Conservation (phyloP, 441 rosid species). For the Gossypium davidsonii region DNA sequence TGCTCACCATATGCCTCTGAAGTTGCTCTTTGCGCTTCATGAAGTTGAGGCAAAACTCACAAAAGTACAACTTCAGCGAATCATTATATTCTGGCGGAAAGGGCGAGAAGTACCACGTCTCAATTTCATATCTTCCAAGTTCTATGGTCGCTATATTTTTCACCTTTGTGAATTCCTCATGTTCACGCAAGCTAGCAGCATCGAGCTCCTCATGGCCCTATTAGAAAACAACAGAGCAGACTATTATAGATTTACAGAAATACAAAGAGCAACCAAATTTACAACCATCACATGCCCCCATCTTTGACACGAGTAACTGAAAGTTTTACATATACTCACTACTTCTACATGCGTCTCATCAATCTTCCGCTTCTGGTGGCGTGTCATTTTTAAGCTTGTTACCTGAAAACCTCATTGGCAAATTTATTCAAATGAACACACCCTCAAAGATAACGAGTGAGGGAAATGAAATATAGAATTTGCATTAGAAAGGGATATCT, state of each 20-base stretch:
- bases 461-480: not conserved
- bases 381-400: conserved; percentile 96
- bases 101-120: conserved; percentile 99
- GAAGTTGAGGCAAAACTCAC: conserved; percentile 98
- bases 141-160: conserved; percentile 97
- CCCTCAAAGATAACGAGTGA: not conserved
- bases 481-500: not conserved
- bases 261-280: not conserved
- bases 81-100: conserved; percentile 98
- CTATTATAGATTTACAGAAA: not conserved
- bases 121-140: conserved; percentile 98
- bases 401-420: conserved; percentile 41
- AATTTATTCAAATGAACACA: conserved; percentile 12
- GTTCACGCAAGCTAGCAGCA: conserved; percentile 98
- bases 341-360: conserved; percentile 99
- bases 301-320: not conserved
- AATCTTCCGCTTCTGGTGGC: conserved; percentile 97
- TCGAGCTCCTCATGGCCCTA: conserved; percentile 99
- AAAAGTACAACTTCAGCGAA: conserved; percentile 87
- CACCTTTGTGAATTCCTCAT: conserved; percentile 97
- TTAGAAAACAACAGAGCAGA: not conserved
- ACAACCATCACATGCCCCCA: not conserved
- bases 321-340: not conserved
- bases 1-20: conserved; percentile 97
- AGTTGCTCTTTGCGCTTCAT: conserved; percentile 99